Conservation (phyloP, 371 early-diverging fungal species). For the Actinomortierella wolfii region DNA sequence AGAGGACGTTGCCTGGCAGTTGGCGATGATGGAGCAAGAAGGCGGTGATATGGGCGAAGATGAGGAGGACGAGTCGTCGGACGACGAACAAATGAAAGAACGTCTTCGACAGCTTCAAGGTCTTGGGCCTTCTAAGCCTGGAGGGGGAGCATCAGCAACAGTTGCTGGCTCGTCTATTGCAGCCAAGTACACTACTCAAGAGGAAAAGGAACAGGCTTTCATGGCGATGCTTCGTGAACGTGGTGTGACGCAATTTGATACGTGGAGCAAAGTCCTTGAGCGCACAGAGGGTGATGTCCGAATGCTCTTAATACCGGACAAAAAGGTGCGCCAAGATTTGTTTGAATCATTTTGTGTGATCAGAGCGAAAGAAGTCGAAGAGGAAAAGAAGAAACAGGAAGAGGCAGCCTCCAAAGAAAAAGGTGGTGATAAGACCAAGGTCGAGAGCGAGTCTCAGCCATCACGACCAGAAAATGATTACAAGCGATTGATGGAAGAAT, state of each 20-base stretch:
- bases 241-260: constrained; percentile 73
- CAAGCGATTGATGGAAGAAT: constrained; percentile 30
- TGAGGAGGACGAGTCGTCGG: constrained; percentile 16
- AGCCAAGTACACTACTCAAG: constrained; percentile 21
- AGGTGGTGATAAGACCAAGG: constrained; percentile 22
- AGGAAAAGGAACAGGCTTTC: constrained; percentile 24
- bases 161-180: constrained; percentile 42
- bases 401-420: constrained; percentile 17
- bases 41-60: constrained; percentile 33
- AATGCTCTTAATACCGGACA: constrained; percentile 18
- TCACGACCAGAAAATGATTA: constrained; percentile 36
- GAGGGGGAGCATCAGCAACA: constrained; percentile 50
- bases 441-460: constrained; percentile 46
- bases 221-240: constrained; percentile 70
- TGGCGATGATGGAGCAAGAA: constrained; percentile 63
- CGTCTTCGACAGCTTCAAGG: constrained; percentile 35
- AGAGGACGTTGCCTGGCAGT: constrained; percentile 72
- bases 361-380: constrained; percentile 58
- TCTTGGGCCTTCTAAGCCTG: constrained; percentile 10
- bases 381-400: constrained; percentile 49
- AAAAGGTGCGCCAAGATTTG: constrained; percentile 44
- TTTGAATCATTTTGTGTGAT: constrained; percentile 76
- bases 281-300: constrained; percentile 31
- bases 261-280: constrained; percentile 68
- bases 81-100: constrained; percentile 18